Percentiles rank a stretch among this genome's conserved stretches.
phyloP scores from a whole-genome alignment of 2,329 filamentous ascomycete species.

The Ascosphaera apis region DNA sequence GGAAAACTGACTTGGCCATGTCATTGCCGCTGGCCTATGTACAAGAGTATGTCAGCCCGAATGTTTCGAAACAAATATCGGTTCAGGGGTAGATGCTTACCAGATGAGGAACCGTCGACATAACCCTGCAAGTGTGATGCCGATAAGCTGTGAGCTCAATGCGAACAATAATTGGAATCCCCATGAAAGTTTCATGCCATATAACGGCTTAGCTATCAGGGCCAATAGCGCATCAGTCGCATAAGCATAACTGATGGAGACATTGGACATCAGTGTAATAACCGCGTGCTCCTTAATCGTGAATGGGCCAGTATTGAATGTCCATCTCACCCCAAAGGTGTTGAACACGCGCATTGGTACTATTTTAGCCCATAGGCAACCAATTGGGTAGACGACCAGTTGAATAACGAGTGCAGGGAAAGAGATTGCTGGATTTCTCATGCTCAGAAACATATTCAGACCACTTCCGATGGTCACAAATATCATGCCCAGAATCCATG shows the following conservation, averaged over 20 bases:
- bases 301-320: constrained; percentile 16
- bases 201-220: constrained; percentile 9
- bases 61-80: too few relatives aligned
- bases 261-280: constrained; percentile 19
- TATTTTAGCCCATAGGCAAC: constrained; percentile 12
- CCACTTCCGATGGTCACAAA: constrained; percentile 34
- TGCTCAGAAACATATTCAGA: constrained; percentile 31
- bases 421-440: constrained; percentile 27
- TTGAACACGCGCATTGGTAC: constrained; percentile 13
- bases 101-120: constrained; percentile 40
- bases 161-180: constrained; percentile 10
- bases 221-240: constrained; percentile 10
- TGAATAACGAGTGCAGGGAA: constrained; percentile 36
- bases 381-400: constrained; percentile 31
- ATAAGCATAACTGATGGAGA: constrained; percentile 10
- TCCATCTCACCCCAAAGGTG: constrained; percentile 13
- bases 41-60: constrained; percentile 1
- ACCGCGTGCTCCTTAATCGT: constrained; percentile 20
- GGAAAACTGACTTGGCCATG: constrained; percentile 44
- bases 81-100: constrained; percentile 3
- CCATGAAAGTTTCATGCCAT: constrained; percentile 9
- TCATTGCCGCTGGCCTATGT: constrained; percentile 33
- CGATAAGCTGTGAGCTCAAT: constrained; percentile 26
- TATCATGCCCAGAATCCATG: constrained; percentile 34
- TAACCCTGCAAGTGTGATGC: constrained; percentile 36